A percentile compares a stretch with the other conserved stretches of the same genome.
These are phyloP conservation scores for Austroboletus olivaceoglutinosus DNA, from an alignment of 1,284 basidiomycete species.

Conservation along the genomic window DNA sequence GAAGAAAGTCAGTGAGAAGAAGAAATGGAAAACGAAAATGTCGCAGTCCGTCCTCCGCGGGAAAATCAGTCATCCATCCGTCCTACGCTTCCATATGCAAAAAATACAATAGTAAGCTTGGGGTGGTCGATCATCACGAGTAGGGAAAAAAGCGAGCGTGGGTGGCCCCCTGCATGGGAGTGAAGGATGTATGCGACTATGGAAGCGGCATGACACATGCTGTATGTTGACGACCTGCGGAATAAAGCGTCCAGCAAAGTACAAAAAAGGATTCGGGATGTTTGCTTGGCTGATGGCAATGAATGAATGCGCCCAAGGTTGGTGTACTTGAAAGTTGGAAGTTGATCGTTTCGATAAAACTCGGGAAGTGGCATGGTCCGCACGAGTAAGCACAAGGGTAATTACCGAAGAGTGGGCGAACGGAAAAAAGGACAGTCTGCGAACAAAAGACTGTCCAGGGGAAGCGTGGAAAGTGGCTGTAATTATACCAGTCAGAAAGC, in stretches of 20 bases:
- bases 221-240: constrained; percentile 12
- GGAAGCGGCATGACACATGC: constrained; percentile 10
- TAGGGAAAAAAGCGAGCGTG: neutral
- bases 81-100: constrained; percentile 28
- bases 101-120: constrained; percentile 21
- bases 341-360: constrained; percentile 14
- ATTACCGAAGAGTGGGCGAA: constrained; percentile 32
- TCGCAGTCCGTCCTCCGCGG: constrained; percentile 25
- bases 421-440: constrained; percentile 24
- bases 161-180: neutral
- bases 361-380: constrained; percentile 17
- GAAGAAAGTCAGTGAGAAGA: constrained; percentile 10
- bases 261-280: constrained; percentile 11
- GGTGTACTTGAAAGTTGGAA: constrained; percentile 21
- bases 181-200: constrained; percentile 1
- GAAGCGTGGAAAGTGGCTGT: constrained; percentile 25
- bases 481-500: constrained; percentile 29
- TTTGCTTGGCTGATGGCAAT: constrained; percentile 23
- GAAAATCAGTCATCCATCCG: constrained; percentile 17
- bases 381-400: constrained; percentile 25
- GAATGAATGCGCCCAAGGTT: constrained; percentile 24
- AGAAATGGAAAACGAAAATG: neutral
- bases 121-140: constrained; percentile 3
- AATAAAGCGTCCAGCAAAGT: constrained; percentile 24
- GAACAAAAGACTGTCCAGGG: constrained; percentile 23